phyloP scores from a whole-genome alignment of 2,329 filamentous ascomycete genomes.

The Alternaria infectoria region DNA sequence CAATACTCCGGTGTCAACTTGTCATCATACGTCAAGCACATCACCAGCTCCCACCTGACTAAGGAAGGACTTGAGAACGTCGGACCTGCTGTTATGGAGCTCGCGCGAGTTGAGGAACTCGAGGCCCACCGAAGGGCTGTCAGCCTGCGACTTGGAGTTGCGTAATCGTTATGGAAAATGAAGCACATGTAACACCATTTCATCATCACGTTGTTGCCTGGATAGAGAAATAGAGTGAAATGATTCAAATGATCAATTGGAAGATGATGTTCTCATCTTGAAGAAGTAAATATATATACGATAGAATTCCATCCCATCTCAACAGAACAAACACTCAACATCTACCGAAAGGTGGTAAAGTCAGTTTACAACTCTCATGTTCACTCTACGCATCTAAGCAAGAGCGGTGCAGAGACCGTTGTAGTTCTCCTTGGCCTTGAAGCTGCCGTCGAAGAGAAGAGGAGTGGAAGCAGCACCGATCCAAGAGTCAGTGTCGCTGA shows the following conservation, averaged over 20 bases:
- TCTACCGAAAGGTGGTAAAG: neutral
- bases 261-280: neutral
- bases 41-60: constrained; percentile 91
- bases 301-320: neutral
- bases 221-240: neutral
- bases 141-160: constrained; percentile 63
- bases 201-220: neutral
- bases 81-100: constrained; percentile 87
- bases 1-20: constrained; percentile 98
- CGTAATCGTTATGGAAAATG: neutral
- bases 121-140: constrained; percentile 87
- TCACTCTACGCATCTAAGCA: constrained; percentile 1
- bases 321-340: neutral
- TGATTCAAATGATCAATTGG: neutral
- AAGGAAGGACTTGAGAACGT: constrained; percentile 85
- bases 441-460: constrained; percentile 52
- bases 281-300: neutral
- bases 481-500: constrained; percentile 54
- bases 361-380: neutral
- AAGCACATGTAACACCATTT: neutral
- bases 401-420: constrained; percentile 33
- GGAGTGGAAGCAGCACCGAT: constrained; percentile 43
- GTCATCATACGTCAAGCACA: constrained; percentile 95
- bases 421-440: constrained; percentile 51
- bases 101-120: constrained; percentile 91